Conservation (phyloP, 176 grass and related monocot species). For the Aechmea fasciata region DNA sequence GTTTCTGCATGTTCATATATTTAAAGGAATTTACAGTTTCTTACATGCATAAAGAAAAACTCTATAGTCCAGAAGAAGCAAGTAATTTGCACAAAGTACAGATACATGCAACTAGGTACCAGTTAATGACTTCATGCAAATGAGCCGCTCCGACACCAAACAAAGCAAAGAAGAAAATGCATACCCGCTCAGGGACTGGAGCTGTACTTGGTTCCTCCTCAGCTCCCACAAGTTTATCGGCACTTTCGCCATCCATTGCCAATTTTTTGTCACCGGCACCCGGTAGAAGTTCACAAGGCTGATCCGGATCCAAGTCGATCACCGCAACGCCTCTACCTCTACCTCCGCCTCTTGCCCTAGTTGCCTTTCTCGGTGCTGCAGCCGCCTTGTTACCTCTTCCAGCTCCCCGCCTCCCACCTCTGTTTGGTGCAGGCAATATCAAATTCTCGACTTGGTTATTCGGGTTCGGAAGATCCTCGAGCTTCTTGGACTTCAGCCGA, state of each 20-base stretch:
- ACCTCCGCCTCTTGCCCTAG: constrained; percentile 16
- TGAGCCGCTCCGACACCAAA: constrained; percentile 10
- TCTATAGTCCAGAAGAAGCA: not conserved
- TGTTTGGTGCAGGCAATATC: constrained; percentile 25
- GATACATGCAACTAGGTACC: not conserved
- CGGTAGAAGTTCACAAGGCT: constrained; percentile 23
- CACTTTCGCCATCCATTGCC: constrained; percentile 71
- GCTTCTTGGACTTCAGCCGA: constrained; percentile 53
- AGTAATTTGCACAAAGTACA: not conserved
- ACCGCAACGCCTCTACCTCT: constrained; percentile 22
- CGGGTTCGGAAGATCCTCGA: constrained; percentile 23
- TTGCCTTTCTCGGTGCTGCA: constrained; percentile 30
- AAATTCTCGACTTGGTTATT: constrained; percentile 28
- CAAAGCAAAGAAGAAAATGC: constrained; percentile 12
- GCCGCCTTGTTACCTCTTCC: constrained; percentile 45
- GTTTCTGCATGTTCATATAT: too few species aligned
- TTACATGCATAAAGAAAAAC: not conserved
- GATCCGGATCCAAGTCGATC: constrained; percentile 36
- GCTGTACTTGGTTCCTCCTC: constrained; percentile 53
- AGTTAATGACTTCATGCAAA: not conserved
- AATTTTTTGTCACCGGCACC: constrained; percentile 22
- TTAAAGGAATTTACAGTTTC: too few species aligned
- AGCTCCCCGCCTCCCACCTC: constrained; percentile 35
- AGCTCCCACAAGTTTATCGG: constrained; percentile 50
- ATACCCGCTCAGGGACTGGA: constrained; percentile 72